Percentiles rank a stretch among this genome's conserved stretches.
phyloP scores from a whole-genome alignment of 202 grass and related monocot species.

The Setaria viridis region DNA sequence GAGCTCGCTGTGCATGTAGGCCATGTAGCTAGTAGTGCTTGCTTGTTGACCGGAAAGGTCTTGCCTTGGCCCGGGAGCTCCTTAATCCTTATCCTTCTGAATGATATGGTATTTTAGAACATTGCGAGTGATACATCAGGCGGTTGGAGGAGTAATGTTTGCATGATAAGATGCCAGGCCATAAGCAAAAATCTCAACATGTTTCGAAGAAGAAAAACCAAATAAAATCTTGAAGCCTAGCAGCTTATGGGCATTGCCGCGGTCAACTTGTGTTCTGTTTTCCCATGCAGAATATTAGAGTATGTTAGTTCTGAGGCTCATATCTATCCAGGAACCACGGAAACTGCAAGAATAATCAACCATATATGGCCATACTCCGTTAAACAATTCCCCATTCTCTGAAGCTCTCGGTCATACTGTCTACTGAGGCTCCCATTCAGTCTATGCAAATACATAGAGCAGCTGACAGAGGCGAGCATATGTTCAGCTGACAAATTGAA shows the following conservation, averaged over 20 bases:
- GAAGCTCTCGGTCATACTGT: not conserved
- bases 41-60: conserved; percentile 14
- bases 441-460: not conserved
- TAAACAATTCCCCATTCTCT: not conserved
- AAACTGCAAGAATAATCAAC: not conserved
- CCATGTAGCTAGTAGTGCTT: not conserved
- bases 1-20: not conserved
- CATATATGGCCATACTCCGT: not conserved
- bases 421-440: not conserved
- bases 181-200: not conserved
- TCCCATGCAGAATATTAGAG: not conserved
- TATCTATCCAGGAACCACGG: conserved; percentile 26
- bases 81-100: conserved; percentile 9
- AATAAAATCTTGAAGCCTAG: not conserved
- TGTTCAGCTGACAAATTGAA: not conserved
- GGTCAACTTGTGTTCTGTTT: not conserved
- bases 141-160: not conserved
- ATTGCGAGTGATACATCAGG: not conserved
- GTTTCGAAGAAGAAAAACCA: not conserved
- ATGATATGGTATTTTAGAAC: not conserved
- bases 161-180: not conserved
- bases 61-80: not conserved
- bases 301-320: conserved; percentile 21
- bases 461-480: not conserved
- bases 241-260: not conserved